Percentiles rank a stretch among this genome's conserved stretches.
These are phyloP conservation scores for Mrakiaceae sp. DNA, from an alignment of 1,284 basidiomycete species.

Conservation along the genomic window DNA sequence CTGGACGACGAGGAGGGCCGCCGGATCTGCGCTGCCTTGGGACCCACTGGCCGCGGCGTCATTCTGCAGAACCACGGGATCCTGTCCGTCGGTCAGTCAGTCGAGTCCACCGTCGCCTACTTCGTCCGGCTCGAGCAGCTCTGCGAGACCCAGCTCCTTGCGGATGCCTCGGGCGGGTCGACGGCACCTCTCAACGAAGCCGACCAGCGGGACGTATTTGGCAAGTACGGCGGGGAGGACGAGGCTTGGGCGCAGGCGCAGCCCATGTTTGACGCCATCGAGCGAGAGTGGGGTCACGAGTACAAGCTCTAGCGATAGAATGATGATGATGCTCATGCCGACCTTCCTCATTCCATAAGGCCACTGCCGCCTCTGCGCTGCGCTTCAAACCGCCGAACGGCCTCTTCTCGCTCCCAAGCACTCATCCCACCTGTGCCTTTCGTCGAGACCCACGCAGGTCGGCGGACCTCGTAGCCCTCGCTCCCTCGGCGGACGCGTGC, in stretches of 20 bases:
- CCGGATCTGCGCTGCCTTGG: conserved; percentile 33
- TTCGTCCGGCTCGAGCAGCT: conserved; percentile 24
- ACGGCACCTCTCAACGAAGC: conserved; percentile 43
- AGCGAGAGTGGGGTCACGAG: conserved; percentile 16
- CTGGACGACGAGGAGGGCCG: conserved; percentile 33
- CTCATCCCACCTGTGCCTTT: too few relatives aligned
- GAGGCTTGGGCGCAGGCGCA: conserved; percentile 22
- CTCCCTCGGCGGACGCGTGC: conserved; percentile 2
- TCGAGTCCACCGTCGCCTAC: conserved; percentile 25
- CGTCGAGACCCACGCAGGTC: too few relatives aligned
- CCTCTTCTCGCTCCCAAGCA: too few relatives aligned
- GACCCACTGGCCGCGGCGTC: conserved; percentile 28
- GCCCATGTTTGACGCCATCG: conserved; percentile 22
- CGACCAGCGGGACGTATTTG: conserved; percentile 47
- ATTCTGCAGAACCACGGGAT: conserved; percentile 33
- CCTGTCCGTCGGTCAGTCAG: conserved; percentile 19
- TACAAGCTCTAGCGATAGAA: conserved; percentile 17
- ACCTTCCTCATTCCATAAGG: too few relatives aligned
- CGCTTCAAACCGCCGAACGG: too few relatives aligned
- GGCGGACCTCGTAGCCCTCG: conserved; percentile 2
- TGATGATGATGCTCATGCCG: too few relatives aligned
- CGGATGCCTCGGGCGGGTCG: conserved; percentile 21
- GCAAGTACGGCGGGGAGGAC: conserved; percentile 41
- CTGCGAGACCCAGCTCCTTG: conserved; percentile 25
- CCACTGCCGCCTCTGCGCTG: too few relatives aligned